These are phyloP conservation scores for Cryptosporidium sp. DNA, from an alignment of 169 alveolate genomes.

Conservation along the genomic window DNA sequence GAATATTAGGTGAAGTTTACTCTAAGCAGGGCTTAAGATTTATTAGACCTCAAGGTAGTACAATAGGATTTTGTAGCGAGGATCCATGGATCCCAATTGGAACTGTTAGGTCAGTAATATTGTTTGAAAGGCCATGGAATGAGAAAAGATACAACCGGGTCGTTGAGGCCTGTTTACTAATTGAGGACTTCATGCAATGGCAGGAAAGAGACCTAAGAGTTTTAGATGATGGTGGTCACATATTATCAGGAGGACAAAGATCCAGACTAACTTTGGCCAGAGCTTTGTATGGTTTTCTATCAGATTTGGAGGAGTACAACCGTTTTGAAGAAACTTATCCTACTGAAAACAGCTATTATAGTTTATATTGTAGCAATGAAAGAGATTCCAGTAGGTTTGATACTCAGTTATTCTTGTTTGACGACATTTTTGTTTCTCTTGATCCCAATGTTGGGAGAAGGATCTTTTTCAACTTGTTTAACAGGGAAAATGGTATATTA, in stretches of 20 bases:
- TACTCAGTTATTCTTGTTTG: conserved; percentile 44
- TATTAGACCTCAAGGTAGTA: neutral
- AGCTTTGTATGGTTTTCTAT: conserved; percentile 83
- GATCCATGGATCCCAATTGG: conserved; percentile 86
- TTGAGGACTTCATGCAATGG: conserved; percentile 82
- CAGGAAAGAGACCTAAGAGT: conserved; percentile 82
- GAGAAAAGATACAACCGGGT: conserved; percentile 76
- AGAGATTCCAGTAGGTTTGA: conserved; percentile 17
- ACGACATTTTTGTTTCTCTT: conserved; percentile 38
- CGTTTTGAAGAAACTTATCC: neutral
- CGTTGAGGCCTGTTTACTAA: conserved; percentile 80
- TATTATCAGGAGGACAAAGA: conserved; percentile 93
- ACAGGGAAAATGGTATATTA: conserved; percentile 16
- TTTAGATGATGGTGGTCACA: conserved; percentile 83
- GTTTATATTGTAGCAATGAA: neutral
- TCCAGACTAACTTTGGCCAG: conserved; percentile 93
- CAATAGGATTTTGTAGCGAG: conserved; percentile 64
- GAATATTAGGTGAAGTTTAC: conserved; percentile 59
- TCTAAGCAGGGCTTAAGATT: conserved; percentile 45
- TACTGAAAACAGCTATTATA: neutral
- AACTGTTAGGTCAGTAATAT: conserved; percentile 83
- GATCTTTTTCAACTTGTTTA: conserved; percentile 48
- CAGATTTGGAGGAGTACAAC: conserved; percentile 22
- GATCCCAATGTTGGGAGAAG: conserved; percentile 70
- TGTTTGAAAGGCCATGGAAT: conserved; percentile 83